Evolutionary conservation across 148 eudicot species (phyloP).

Genomic region (Chenopodium album): DNA sequence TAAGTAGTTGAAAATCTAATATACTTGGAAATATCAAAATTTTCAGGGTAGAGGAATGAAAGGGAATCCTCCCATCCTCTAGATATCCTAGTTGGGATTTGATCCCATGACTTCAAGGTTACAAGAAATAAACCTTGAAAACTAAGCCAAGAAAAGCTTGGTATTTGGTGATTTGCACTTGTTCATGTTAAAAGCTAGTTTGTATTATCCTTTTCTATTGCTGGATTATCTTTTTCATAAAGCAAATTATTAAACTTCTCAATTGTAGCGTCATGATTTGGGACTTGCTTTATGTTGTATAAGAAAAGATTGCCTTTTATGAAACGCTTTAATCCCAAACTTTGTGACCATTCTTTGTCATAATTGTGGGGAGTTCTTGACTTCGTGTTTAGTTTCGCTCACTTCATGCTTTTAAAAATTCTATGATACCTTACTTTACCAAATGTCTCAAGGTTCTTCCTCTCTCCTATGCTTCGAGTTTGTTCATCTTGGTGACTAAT

Average conservation of each 20-base stretch:
- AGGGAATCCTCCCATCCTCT: neutral
- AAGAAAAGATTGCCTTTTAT: neutral
- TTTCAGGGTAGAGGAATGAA: no score
- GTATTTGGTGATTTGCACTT: neutral
- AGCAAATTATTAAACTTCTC: neutral
- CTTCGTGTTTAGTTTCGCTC: neutral
- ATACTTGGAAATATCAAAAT: neutral
- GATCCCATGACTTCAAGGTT: neutral
- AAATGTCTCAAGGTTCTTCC: constrained; percentile 4
- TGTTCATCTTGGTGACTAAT: constrained; percentile 1
- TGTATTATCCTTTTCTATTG: neutral
- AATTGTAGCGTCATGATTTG: neutral
- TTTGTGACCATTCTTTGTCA: constrained; percentile 2
- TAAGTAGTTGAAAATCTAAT: no score
- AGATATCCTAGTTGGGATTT: neutral
- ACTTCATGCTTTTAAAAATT: neutral
- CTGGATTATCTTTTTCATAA: neutral
- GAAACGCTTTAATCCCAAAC: neutral
- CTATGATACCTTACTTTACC: constrained; percentile 2
- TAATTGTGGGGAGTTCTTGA: neutral
- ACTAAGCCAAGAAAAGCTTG: neutral
- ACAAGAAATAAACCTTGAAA: neutral
- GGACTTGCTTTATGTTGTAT: neutral
- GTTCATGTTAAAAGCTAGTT: neutral
- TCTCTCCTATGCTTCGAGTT: constrained; percentile 11